These are phyloP conservation scores for Ophiostoma ips DNA, from an alignment of 2,329 filamentous ascomycete genomes.

Conservation along the genomic window DNA sequence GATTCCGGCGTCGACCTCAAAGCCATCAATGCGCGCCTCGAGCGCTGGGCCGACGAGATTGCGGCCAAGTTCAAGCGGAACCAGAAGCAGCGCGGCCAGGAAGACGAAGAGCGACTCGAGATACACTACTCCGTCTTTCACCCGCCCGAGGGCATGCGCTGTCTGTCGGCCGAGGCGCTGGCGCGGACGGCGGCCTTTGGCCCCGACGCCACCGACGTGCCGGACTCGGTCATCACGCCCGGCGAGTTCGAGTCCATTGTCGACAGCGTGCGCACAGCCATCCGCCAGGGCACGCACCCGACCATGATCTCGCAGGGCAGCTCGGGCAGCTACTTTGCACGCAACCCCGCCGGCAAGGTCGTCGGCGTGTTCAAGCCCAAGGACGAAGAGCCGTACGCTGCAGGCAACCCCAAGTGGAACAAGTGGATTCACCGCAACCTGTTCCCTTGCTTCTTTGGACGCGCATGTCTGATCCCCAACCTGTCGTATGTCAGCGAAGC, in stretches of 20 bases:
- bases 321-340: conserved; percentile 94
- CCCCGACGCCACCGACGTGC: conserved; percentile 35
- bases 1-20: conserved; percentile 94
- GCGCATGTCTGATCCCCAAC: conserved; percentile 92
- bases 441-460: conserved; percentile 92
- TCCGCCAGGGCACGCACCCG: conserved; percentile 81
- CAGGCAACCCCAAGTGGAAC: conserved; percentile 96
- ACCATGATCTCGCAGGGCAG: conserved; percentile 95
- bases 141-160: conserved; percentile 72
- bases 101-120: conserved; percentile 77
- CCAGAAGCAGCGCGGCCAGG: conserved; percentile 43
- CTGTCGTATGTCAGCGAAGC: conserved; percentile 96
- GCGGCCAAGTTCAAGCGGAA: conserved; percentile 91
- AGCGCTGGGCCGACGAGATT: conserved; percentile 96
- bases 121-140: conserved; percentile 98
- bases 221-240: conserved; percentile 19
- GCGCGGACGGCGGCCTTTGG: conserved; percentile 25
- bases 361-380: conserved; percentile 98
- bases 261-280: conserved; percentile 79
- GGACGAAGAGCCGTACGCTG: conserved; percentile 95
- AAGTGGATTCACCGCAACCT: conserved; percentile 98
- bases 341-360: conserved; percentile 81
- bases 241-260: conserved; percentile 77
- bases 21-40: conserved; percentile 88
- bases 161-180: conserved; percentile 61